Evolutionary conservation across 1,284 basidiomycete genomes (phyloP).

Genomic region (Marasmius sp.): DNA sequence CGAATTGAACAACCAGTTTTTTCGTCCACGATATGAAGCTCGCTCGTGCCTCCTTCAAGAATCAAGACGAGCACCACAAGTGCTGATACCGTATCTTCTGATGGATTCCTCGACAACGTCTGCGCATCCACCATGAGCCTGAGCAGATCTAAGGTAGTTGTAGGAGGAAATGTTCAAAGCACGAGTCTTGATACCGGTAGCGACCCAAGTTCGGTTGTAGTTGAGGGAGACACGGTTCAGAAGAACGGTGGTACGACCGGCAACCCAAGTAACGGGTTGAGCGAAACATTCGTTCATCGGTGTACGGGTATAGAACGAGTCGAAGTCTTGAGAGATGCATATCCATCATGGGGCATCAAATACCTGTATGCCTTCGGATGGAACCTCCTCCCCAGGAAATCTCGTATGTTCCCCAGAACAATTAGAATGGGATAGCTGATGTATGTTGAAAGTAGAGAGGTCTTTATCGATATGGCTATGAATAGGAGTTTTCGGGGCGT

Average conservation of each 20-base stretch:
- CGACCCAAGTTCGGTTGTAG: conserved; percentile 78
- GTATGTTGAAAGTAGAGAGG: conserved; percentile 91
- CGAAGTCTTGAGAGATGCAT: conserved; percentile 98
- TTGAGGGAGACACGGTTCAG: conserved; percentile 86
- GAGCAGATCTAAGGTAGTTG: conserved; percentile 99
- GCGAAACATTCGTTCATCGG: conserved; percentile 98
- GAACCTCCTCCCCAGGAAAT: conserved; percentile 92
- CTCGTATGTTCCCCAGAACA: conserved; percentile 87
- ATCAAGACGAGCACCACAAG: conserved; percentile 79
- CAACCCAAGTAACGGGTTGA: conserved; percentile 91
- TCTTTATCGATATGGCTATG: conserved; percentile 64
- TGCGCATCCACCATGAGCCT: conserved; percentile 89
- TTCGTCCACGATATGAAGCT: conserved; percentile 84
- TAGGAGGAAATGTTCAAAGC: conserved; percentile 97
- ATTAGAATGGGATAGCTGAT: conserved; percentile 90
- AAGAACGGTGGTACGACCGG: conserved; percentile 88
- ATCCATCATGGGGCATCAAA: conserved; percentile 81
- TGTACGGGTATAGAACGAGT: conserved; percentile 98
- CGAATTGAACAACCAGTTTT: conserved; percentile 87
- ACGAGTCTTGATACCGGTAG: conserved; percentile 82
- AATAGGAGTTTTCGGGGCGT: conserved; percentile 50
- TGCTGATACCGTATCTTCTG: conserved; percentile 77
- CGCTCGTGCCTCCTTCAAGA: conserved; percentile 81
- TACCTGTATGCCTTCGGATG: conserved; percentile 75
- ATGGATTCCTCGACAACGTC: conserved; percentile 88